Base-by-base conservation (phyloP, 352 stramenopile genomes). In the Globisporangium radiosum region DNA sequence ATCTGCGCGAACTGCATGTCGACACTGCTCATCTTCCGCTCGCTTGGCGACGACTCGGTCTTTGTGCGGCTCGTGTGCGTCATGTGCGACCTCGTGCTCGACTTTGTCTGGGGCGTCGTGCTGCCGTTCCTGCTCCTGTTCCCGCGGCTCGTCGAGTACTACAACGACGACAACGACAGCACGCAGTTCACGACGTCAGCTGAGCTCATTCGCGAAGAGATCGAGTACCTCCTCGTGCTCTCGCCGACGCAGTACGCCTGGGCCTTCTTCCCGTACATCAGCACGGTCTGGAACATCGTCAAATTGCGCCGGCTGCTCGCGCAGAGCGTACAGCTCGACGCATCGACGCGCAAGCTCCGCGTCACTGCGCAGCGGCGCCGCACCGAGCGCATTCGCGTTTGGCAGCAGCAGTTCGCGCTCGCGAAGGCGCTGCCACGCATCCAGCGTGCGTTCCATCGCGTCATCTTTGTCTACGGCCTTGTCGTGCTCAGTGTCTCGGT, bases 71-170 rank as follows among this genome's bases (percentile, higher is more conserved):
- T 54, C 10, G 47, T 60, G 37, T 60, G 55, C 38, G 47, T 60
- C 13, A 51, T 54, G n/a, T 45, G 48, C 37, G 55, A 60, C 55
- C 45, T 60, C 45, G 55, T 54, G 47, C 55, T 60, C 45, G 45
- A 60, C 37, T 60, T 60, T 40, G 55, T 60, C 45, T 60, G 55
- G 55, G 55, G 55, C n/a, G 47, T 54, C 47, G 37, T 60, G n/a
- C 47, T 60, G 3, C 55, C 55, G 0, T 49, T 60, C 17, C 9
- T 47, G n/a, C 55, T 60, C 17, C 38, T 60, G 10, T 60, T 54
- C 47, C 55, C 55, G 37, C 47, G 55, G 6, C n/a, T 60, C 7
- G 47, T 39, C n/a, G 47, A 60, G 37, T 60, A 60, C 55, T 53
- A 14, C 2, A 59, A 5, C 37, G 13, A 7, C 45, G 15, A 33